Percentiles rank a stretch among this genome's conserved stretches.
Conservation (phyloP, 257 asterid genomes). For the Solanum gracilifrons region DNA sequence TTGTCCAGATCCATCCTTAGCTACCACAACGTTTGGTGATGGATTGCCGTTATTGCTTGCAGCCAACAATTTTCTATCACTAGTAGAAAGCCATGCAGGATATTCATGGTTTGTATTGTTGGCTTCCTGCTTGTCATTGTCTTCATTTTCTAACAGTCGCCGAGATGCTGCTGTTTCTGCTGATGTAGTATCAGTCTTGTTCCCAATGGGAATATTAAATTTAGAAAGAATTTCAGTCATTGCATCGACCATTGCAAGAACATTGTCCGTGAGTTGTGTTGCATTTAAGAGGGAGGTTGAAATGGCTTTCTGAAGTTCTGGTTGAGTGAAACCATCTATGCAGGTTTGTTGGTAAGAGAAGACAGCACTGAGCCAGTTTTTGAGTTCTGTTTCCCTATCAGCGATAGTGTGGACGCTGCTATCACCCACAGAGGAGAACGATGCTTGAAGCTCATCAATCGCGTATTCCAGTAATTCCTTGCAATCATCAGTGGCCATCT, state of each 20-base stretch:
- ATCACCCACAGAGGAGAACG: conserved; percentile 20
- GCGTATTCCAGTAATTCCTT: conserved; percentile 27
- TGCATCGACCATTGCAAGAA: conserved; percentile 23
- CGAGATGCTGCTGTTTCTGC: not conserved
- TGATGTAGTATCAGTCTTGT: not conserved
- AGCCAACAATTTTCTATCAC: conserved; percentile 23
- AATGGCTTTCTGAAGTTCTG: conserved; percentile 7
- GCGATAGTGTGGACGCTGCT: conserved; percentile 3
- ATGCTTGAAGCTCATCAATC: conserved; percentile 31
- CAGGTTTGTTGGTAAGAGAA: conserved; percentile 32
- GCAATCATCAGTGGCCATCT: conserved; percentile 41
- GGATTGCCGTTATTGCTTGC: not conserved
- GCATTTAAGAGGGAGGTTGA: conserved; percentile 12
- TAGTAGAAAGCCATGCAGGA: conserved; percentile 24
- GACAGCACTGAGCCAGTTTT: conserved; percentile 41
- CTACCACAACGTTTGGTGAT: conserved; percentile 28
- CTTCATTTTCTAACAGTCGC: not conserved
- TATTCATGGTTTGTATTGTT: not conserved
- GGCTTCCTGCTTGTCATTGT: not conserved
- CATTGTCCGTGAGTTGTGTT: conserved; percentile 28
- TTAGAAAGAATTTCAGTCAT: conserved; percentile 11
- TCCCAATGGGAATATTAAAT: conserved; percentile 11
- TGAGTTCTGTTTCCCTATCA: conserved; percentile 22
- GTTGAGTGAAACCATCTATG: conserved; percentile 23
- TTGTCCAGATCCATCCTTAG: conserved; percentile 29